These are phyloP conservation scores for Meredithiella fracta DNA, from an alignment of 2,329 filamentous ascomycete species.

Conservation along the genomic window DNA sequence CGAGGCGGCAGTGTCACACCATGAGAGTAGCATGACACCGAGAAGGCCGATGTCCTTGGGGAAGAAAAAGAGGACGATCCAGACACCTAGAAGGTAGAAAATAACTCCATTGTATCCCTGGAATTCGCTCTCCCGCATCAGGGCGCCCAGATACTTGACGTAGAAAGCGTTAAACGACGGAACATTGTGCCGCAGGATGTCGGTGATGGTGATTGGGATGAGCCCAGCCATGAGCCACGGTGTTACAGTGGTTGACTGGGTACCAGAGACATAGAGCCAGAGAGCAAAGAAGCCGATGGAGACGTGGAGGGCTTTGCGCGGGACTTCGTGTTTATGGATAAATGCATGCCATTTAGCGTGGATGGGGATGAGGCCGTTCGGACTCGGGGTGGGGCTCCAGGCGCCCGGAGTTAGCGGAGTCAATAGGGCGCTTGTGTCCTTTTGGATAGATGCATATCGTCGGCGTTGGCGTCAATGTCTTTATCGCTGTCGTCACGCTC, in stretches of 20 bases:
- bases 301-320: slow-evolving; percentile 80
- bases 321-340: slow-evolving; percentile 93
- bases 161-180: slow-evolving; percentile 73
- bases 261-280: slow-evolving; percentile 65
- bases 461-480: not conserved
- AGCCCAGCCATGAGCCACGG: slow-evolving; percentile 69
- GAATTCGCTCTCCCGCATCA: slow-evolving; percentile 96
- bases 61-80: slow-evolving; percentile 69
- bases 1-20: slow-evolving; percentile 94
- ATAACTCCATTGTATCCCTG: slow-evolving; percentile 92
- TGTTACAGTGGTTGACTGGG: slow-evolving; percentile 61
- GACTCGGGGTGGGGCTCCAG: slow-evolving; percentile 78
- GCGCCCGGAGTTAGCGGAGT: slow-evolving; percentile 47
- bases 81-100: slow-evolving; percentile 84
- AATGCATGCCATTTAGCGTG: slow-evolving; percentile 83
- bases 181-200: slow-evolving; percentile 70
- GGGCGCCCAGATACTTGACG: slow-evolving; percentile 64
- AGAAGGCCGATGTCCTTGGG: slow-evolving; percentile 89
- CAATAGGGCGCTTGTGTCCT: slow-evolving; percentile 44
- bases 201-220: slow-evolving; percentile 67
- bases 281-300: slow-evolving; percentile 92
- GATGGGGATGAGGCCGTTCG: slow-evolving; percentile 85
- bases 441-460: slow-evolving; percentile 9
- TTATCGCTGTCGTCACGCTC: not conserved
- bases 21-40: slow-evolving; percentile 76